Evolutionary conservation across 441 rosid genomes (phyloP).

Genomic region (Kokia cookei): DNA sequence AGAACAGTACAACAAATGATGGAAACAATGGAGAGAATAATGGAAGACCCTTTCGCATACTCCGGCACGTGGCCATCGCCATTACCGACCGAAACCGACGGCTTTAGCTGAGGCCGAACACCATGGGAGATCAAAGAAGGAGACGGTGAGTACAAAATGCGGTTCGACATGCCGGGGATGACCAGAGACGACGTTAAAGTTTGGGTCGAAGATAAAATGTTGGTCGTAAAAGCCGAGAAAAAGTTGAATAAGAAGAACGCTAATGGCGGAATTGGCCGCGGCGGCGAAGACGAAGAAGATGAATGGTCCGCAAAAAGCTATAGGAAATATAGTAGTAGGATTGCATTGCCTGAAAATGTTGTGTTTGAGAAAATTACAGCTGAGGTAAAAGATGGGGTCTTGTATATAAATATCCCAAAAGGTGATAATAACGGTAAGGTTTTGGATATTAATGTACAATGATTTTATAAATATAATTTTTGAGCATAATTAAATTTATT

Average conservation of each 20-base stretch:
- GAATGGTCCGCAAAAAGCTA: conserved; percentile 62
- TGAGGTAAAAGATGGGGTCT: conserved; percentile 59
- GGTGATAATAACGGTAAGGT: conserved; percentile 20
- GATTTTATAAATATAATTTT: not conserved
- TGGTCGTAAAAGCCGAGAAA: conserved; percentile 54
- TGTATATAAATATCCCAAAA: conserved; percentile 49
- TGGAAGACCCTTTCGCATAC: conserved; percentile 47
- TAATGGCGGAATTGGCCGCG: not conserved
- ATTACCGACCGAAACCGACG: not conserved
- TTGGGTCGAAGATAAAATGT: conserved; percentile 57
- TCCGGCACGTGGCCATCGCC: conserved; percentile 23
- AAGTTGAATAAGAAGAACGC: conserved; percentile 12
- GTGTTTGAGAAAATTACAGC: conserved; percentile 57
- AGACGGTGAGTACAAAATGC: conserved; percentile 43
- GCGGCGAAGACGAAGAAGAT: conserved; percentile 34
- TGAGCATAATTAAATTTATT: too few relatives aligned
- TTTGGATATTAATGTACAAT: conserved; percentile 43
- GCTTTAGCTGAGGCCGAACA: conserved; percentile 36
- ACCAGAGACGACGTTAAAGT: conserved; percentile 54
- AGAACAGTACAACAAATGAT: conserved; percentile 45
- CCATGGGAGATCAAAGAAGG: conserved; percentile 68
- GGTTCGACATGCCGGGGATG: conserved; percentile 76
- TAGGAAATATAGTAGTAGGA: conserved; percentile 45
- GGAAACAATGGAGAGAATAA: conserved; percentile 25
- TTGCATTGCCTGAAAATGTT: conserved; percentile 58